Evolutionary conservation across 345 rosid species (phyloP).

Genomic region (Stellera chamaejasme): DNA sequence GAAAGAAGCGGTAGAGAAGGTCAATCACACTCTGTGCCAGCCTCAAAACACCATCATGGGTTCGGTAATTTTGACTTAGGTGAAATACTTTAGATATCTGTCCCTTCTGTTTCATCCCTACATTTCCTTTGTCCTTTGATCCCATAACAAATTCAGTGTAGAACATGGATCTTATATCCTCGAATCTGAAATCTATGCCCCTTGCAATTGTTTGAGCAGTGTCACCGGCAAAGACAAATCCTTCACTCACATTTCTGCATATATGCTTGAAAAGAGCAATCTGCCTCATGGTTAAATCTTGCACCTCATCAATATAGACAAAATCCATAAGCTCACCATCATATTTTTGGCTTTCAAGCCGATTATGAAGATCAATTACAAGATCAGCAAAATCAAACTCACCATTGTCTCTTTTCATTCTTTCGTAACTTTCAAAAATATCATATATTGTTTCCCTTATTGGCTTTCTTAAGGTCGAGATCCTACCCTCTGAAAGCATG

Average conservation of each 20-base stretch:
- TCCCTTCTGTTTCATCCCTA: slow-evolving; percentile 22
- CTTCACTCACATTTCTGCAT: slow-evolving; percentile 33
- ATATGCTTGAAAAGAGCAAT: slow-evolving; percentile 37
- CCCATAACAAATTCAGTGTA: slow-evolving; percentile 29
- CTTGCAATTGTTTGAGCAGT: slow-evolving; percentile 41
- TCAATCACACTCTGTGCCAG: slow-evolving; percentile 47
- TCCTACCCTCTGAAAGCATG: slow-evolving; percentile 23
- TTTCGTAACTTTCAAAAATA: slow-evolving; percentile 34
- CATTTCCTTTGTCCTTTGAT: slow-evolving; percentile 8
- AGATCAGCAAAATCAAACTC: slow-evolving; percentile 57
- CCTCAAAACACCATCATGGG: slow-evolving; percentile 40
- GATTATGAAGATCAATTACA: slow-evolving; percentile 42
- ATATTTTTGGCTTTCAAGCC: slow-evolving; percentile 21
- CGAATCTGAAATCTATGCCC: slow-evolving; percentile 45
- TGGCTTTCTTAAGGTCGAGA: slow-evolving; percentile 22
- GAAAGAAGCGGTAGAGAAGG: slow-evolving; percentile 38
- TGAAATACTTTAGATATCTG: slow-evolving; percentile 25
- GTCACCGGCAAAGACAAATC: slow-evolving; percentile 48
- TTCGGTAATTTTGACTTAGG: slow-evolving; percentile 47
- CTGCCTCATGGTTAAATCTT: slow-evolving; percentile 54
- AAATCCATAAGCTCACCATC: slow-evolving; percentile 31
- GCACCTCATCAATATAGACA: slow-evolving; percentile 59
- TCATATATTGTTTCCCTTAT: slow-evolving; percentile 31
- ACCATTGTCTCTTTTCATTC: slow-evolving; percentile 26
- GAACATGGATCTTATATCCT: slow-evolving; percentile 40